Evolutionary conservation across 768 basidiomycete species (phyloP).

Genomic region (Kwoniella dendrophila): DNA sequence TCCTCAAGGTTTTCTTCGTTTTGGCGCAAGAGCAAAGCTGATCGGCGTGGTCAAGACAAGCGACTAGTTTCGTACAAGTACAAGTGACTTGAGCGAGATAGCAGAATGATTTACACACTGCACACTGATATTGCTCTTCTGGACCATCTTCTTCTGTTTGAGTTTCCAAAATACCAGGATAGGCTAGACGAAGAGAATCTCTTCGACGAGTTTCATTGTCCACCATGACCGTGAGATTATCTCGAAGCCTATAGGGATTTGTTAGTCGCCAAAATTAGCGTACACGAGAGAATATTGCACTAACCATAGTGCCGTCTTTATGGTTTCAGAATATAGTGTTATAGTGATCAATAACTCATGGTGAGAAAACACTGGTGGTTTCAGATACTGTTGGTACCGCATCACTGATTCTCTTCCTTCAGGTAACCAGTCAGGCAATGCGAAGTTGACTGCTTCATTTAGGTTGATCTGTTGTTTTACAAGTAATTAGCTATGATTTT

Average conservation of each 20-base stretch:
- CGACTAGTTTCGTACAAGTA: slow-evolving; percentile 71
- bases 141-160: slow-evolving; percentile 77
- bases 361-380: slow-evolving; percentile 96
- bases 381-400: slow-evolving; percentile 85
- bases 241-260: slow-evolving; percentile 67
- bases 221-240: slow-evolving; percentile 84
- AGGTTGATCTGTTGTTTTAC: slow-evolving; percentile 74
- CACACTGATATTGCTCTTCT: slow-evolving; percentile 96
- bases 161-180: slow-evolving; percentile 65
- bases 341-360: slow-evolving; percentile 97
- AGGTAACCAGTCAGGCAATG: slow-evolving; percentile 90
- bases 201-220: slow-evolving; percentile 77
- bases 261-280: background rate
- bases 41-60: slow-evolving; percentile 81
- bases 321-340: slow-evolving; percentile 87
- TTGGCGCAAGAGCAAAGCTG: slow-evolving; percentile 70
- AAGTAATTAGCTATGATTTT: slow-evolving; percentile 14
- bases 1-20: slow-evolving; percentile 68
- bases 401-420: slow-evolving; percentile 84
- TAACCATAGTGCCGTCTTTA: slow-evolving; percentile 90
- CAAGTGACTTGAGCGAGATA: slow-evolving; percentile 92
- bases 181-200: slow-evolving; percentile 62
- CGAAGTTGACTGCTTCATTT: slow-evolving; percentile 99
- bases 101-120: slow-evolving; percentile 87
- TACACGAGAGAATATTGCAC: slow-evolving; percentile 43